Conservation (phyloP, 129 eudicot genomes). For the sunflower (Helianthus annuus) region DNA sequence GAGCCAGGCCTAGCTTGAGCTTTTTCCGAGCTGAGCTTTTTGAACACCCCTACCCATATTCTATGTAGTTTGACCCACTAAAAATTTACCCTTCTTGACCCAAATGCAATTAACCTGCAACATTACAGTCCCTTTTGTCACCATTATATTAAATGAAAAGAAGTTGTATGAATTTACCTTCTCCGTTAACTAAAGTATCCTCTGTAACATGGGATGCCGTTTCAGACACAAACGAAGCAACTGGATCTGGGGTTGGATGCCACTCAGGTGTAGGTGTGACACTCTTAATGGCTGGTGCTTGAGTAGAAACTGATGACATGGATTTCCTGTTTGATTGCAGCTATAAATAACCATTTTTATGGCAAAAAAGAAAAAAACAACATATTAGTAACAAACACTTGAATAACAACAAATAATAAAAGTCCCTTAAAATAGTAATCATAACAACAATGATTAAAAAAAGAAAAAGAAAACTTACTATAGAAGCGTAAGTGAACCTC, state of each 20-base stretch:
- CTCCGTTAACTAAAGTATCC: conserved; percentile 47
- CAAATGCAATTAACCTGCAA: neutral
- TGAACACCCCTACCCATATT: too few relatives aligned
- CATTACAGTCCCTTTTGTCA: neutral
- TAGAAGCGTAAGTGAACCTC: conserved; percentile 77
- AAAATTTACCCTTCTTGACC: neutral
- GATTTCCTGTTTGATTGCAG: conserved; percentile 64
- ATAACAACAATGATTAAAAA: neutral
- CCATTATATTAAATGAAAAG: neutral
- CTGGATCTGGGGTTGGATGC: conserved; percentile 51
- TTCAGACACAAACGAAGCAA: conserved; percentile 45
- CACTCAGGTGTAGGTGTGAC: conserved; percentile 51
- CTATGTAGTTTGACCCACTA: neutral
- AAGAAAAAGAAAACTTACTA: conserved; percentile 47
- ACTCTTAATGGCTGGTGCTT: conserved; percentile 41
- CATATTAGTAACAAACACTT: neutral
- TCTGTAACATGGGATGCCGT: conserved; percentile 37
- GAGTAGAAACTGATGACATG: conserved; percentile 42
- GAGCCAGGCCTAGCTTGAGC: too few relatives aligned
- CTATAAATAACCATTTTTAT: conserved; percentile 34
- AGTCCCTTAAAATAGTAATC: neutral
- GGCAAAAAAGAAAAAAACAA: neutral
- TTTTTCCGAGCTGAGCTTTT: too few relatives aligned
- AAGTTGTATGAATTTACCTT: conserved; percentile 37
- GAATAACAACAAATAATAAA: neutral